Percentiles rank a stretch among this genome's conserved stretches.
phyloP scores from a whole-genome alignment of 192 early-diverging fungal species.

The Tieghemiomyces parasiticus region DNA sequence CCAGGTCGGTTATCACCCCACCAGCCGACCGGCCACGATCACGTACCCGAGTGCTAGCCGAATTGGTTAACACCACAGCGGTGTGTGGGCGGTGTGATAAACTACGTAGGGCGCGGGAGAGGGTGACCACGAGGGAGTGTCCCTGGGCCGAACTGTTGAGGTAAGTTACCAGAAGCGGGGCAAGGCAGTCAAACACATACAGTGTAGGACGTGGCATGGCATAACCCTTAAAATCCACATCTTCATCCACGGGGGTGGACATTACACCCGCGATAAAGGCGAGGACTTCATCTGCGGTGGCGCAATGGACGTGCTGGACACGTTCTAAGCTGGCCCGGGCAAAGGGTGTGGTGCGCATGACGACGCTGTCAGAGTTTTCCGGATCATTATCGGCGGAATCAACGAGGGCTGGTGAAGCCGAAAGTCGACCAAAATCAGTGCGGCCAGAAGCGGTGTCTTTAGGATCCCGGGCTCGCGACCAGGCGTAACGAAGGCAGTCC shows the following conservation, averaged over 20 bases:
- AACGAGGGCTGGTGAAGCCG: neutral
- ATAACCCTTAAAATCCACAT: neutral
- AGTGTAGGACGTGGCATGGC: neutral
- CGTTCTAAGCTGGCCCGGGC: neutral
- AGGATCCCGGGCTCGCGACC: neutral
- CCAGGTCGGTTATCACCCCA: neutral
- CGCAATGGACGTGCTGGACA: neutral
- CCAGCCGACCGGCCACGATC: too few species aligned
- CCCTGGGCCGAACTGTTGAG: neutral
- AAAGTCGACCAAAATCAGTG: neutral
- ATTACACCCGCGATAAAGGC: neutral
- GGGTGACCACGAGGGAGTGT: neutral
- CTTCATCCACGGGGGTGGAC: too few species aligned
- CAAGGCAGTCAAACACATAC: neutral
- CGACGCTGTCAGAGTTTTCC: neutral
- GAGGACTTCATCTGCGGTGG: neutral
- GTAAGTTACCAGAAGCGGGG: neutral
- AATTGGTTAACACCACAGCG: neutral
- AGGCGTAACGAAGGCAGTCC: too few species aligned
- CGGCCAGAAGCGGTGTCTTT: neutral
- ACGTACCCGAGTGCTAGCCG: neutral
- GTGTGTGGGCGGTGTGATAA: neutral
- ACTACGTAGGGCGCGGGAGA: neutral
- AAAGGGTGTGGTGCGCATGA: neutral
- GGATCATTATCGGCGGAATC: neutral